Conservation (phyloP, 768 basidiomycete genomes). For the Sporobolomyces roseus region DNA sequence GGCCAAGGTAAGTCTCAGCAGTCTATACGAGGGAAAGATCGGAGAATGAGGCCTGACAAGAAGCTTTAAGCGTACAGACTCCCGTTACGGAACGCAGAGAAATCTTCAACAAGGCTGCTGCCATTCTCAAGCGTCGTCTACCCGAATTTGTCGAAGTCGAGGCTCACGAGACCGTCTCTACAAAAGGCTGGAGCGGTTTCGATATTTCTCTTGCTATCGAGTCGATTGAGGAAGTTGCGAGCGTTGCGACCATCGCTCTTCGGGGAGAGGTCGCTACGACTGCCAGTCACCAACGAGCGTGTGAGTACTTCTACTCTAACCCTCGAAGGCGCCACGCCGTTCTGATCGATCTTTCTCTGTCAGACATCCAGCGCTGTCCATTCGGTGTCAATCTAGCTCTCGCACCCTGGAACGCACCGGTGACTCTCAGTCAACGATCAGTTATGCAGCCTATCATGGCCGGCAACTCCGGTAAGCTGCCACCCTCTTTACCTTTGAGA, state of each 20-base stretch:
- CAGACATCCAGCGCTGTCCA: slow-evolving; percentile 37
- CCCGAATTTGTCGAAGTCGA: slow-evolving; percentile 31
- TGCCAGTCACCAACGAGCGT: slow-evolving; percentile 25
- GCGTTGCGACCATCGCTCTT: slow-evolving; percentile 27
- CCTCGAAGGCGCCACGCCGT: too few species aligned
- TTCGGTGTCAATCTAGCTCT: slow-evolving; percentile 41
- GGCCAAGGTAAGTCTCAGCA: slow-evolving; percentile 29
- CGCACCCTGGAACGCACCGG: slow-evolving; percentile 15
- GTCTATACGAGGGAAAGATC: too few species aligned
- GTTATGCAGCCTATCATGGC: slow-evolving; percentile 50
- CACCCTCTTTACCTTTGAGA: slow-evolving; percentile 42
- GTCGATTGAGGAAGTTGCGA: slow-evolving; percentile 39
- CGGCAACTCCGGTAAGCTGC: slow-evolving; percentile 49
- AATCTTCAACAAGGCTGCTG: slow-evolving; percentile 40
- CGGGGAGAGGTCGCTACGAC: slow-evolving; percentile 37
- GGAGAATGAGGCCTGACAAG: too few species aligned
- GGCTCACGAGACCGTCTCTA: slow-evolving; percentile 37
- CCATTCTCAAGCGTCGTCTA: slow-evolving; percentile 22
- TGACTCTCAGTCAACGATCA: slow-evolving; percentile 45
- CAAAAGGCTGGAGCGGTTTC: slow-evolving; percentile 2
- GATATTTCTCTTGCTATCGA: slow-evolving; percentile 7
- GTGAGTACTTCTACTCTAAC: background rate
- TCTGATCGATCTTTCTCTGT: background rate
- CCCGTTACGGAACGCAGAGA: slow-evolving; percentile 27
- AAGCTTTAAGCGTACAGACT: slow-evolving; percentile 19